Percentiles rank a stretch among this genome's conserved stretches.
phyloP scores from a whole-genome alignment of 805 yeast genomes.

The Wickerhamomyces alni region DNA sequence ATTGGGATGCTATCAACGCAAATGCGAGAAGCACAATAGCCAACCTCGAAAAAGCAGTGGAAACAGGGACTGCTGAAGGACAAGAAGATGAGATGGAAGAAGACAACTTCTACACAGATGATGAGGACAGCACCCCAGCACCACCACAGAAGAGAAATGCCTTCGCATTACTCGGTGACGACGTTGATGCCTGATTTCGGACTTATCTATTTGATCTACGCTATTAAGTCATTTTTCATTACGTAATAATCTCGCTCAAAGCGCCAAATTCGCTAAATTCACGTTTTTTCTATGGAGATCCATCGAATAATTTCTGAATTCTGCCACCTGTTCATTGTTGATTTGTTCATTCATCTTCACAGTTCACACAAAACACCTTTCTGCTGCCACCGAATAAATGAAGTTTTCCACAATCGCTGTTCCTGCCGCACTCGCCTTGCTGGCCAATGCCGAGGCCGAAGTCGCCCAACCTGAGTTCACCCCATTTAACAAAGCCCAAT shows the following conservation, averaged over 20 bases:
- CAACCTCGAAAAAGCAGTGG: background rate
- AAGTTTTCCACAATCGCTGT: slow-evolving; percentile 18
- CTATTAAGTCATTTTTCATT: no score
- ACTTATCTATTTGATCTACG: no score
- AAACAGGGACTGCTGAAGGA: slow-evolving; percentile 14
- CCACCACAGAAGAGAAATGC: slow-evolving; percentile 14
- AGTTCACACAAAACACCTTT: no score
- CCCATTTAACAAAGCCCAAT: slow-evolving; percentile 30
- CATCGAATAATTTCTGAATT: no score
- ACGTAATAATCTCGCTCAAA: no score
- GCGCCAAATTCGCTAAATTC: no score
- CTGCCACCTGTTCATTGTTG: background rate
- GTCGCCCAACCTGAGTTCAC: slow-evolving; percentile 23
- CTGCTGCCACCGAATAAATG: slow-evolving; percentile 12
- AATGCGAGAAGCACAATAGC: slow-evolving; percentile 24
- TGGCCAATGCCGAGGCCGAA: slow-evolving; percentile 13
- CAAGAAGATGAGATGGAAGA: slow-evolving; percentile 18
- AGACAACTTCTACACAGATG: slow-evolving; percentile 15
- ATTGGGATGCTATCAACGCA: slow-evolving; percentile 66
- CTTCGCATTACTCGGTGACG: slow-evolving; percentile 26
- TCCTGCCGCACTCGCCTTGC: slow-evolving; percentile 18
- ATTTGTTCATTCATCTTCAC: background rate
- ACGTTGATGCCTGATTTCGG: slow-evolving; percentile 24
- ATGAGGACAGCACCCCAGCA: slow-evolving; percentile 7
- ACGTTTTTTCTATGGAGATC: no score